phyloP scores from a whole-genome alignment of 2,329 filamentous ascomycete genomes.

The Aspergillus pseudoviridinutans region DNA sequence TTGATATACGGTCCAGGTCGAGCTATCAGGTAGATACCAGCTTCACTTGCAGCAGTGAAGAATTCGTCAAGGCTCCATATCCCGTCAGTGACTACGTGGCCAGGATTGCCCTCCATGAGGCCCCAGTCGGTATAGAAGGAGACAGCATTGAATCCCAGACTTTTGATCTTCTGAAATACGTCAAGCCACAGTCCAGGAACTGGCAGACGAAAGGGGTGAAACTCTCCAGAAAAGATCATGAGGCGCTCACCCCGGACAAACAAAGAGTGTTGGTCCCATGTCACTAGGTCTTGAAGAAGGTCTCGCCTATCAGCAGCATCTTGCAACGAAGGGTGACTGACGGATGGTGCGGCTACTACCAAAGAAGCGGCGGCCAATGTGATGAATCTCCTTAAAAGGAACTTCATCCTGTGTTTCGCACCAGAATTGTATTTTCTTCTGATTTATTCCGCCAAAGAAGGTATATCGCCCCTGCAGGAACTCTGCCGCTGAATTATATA shows the following conservation, averaged over 20 bases:
- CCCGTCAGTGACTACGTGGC: slow-evolving; percentile 65
- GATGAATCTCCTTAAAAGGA: not conserved
- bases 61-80: slow-evolving; percentile 70
- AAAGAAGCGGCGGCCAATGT: not conserved
- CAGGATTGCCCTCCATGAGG: slow-evolving; percentile 68
- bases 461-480: not conserved
- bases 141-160: slow-evolving; percentile 72
- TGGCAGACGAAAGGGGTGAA: slow-evolving; percentile 66
- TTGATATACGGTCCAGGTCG: slow-evolving; percentile 73
- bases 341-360: not conserved
- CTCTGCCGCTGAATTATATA: not conserved
- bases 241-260: slow-evolving; percentile 66
- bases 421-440: not conserved
- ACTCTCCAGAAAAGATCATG: slow-evolving; percentile 69
- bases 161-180: slow-evolving; percentile 77
- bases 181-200: slow-evolving; percentile 64
- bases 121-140: slow-evolving; percentile 81
- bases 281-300: slow-evolving; percentile 39
- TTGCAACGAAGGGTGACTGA: not conserved
- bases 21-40: slow-evolving; percentile 74
- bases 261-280: slow-evolving; percentile 69
- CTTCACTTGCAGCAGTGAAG: slow-evolving; percentile 68
- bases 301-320: not conserved
- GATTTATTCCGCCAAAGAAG: not conserved
- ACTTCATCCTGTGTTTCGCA: not conserved